Conservation (phyloP, 2,329 filamentous ascomycete genomes). For the Setomelanomma holmii region DNA sequence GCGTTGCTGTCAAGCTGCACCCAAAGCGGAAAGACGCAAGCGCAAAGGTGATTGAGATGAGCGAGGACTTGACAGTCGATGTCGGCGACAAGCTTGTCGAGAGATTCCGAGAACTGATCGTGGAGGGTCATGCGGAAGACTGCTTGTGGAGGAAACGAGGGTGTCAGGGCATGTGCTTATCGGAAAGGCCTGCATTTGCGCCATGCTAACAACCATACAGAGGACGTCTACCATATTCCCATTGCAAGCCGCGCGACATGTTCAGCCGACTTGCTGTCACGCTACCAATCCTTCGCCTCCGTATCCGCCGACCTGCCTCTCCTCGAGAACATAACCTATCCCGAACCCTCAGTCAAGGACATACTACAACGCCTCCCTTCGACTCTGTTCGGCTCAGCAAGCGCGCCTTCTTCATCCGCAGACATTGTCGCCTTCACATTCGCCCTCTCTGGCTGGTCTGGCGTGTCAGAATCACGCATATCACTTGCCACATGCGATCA, state of each 20-base stretch:
- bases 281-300: slow-evolving; percentile 50
- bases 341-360: slow-evolving; percentile 32
- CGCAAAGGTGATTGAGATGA: slow-evolving; percentile 58
- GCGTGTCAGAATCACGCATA: slow-evolving; percentile 66
- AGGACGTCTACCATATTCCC: slow-evolving; percentile 68
- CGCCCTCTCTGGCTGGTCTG: slow-evolving; percentile 58
- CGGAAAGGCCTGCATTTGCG: background rate
- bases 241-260: slow-evolving; percentile 49
- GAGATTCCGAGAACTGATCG: slow-evolving; percentile 76
- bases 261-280: slow-evolving; percentile 45
- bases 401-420: slow-evolving; percentile 21
- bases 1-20: slow-evolving; percentile 78
- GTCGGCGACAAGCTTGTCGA: slow-evolving; percentile 72
- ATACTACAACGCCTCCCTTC: slow-evolving; percentile 35
- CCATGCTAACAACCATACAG: slow-evolving; percentile 43
- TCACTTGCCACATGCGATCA: slow-evolving; percentile 82
- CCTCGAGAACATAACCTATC: slow-evolving; percentile 42
- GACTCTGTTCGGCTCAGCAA: slow-evolving; percentile 28
- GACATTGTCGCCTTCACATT: slow-evolving; percentile 40
- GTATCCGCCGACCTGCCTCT: slow-evolving; percentile 43
- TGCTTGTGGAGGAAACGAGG: slow-evolving; percentile 87
- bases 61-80: slow-evolving; percentile 55
- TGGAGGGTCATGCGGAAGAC: slow-evolving; percentile 76
- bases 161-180: slow-evolving; percentile 72
- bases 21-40: slow-evolving; percentile 58